Evolutionary conservation across 164 flowering plant genomes (phyloP), one percentile per base, ranked within the genome.

Genomic region (Macadamia integrifolia): DNA sequence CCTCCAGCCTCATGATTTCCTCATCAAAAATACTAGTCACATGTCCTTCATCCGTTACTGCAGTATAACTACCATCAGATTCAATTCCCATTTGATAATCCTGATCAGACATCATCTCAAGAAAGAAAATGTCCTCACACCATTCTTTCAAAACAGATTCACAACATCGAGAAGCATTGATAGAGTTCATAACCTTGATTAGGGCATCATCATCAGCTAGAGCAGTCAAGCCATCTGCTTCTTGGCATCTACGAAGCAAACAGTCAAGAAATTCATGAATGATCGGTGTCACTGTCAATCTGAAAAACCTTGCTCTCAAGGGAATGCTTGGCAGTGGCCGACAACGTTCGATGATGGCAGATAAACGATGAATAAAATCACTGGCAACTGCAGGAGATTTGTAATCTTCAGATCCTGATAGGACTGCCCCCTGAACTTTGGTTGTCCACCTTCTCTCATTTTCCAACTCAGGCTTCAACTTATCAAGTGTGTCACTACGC

Each of bases 161-260:
- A 72, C 83, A 74, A 64, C 84, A 79, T 40, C 69, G 86, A 66
- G 86, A 85, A 61, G 95, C 88, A 83, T 89, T 95, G 28, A 93
- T 72, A 30, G 91, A 89, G 66, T 68, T 83, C 23, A 81, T 69
- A 67, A 91, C 99, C 82, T 86, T 89, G 15, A 79, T 75, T 40
- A 95, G 70, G 58, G 88, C 94, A 80, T 77, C 84, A 61, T 91
- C 86, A 74, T 91, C 91, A 1, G 88, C 86, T 43, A 92, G 69
- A 65, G 97, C 96, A 59, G 99, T 95, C 75, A 93, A 68, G 43
- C 92, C 98, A 77, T 92, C 99, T 55, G 99, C 98, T 82, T 95
- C 99, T 81, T 89, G 96, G 80, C 99, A 95, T 69, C 88, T 89
- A 58, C 71, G 79, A 66, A 84, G 80, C 65, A 89, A 63, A 69